These are phyloP conservation scores for Rhizopogon salebrosus DNA, from an alignment of 768 basidiomycete genomes.

Conservation along the genomic window DNA sequence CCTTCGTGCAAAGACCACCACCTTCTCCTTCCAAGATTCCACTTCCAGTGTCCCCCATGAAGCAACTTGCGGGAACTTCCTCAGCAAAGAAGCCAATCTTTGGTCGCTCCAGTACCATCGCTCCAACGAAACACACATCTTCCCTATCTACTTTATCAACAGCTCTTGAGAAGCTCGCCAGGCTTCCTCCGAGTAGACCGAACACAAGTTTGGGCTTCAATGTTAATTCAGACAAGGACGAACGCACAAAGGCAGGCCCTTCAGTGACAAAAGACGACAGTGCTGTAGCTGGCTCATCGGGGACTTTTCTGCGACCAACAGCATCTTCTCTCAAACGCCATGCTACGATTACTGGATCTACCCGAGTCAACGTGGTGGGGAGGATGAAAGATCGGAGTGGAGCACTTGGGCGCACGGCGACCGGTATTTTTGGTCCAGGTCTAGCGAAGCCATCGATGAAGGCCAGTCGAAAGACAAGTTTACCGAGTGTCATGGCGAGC, in stretches of 20 bases:
- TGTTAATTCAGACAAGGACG: conserved; percentile 8
- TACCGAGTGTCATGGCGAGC: conserved; percentile 41
- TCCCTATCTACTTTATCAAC: conserved; percentile 61
- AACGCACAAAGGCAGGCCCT: conserved; percentile 3
- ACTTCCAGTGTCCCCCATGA: conserved; percentile 16
- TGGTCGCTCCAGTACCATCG: not conserved
- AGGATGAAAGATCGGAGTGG: not conserved
- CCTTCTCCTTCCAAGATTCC: conserved; percentile 26
- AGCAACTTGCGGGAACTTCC: conserved; percentile 5
- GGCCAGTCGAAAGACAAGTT: conserved; percentile 38
- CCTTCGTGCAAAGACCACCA: not conserved
- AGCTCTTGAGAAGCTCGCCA: conserved; percentile 66
- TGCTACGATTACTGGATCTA: conserved; percentile 10
- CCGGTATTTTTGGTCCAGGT: conserved; percentile 19
- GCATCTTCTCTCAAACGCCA: conserved; percentile 26
- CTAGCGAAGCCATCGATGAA: conserved; percentile 13
- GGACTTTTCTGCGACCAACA: conserved; percentile 23
- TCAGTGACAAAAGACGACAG: conserved; percentile 18
- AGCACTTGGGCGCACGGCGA: conserved; percentile 4
- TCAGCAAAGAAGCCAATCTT: conserved; percentile 4
- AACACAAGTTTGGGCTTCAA: conserved; percentile 67
- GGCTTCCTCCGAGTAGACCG: conserved; percentile 60
- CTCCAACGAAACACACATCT: conserved; percentile 15
- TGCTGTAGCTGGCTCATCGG: conserved; percentile 6
- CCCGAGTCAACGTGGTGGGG: conserved; percentile 1